Evolutionary conservation across 2,329 filamentous ascomycete species (phyloP).

Genomic region (Aureobasidium sp.): DNA sequence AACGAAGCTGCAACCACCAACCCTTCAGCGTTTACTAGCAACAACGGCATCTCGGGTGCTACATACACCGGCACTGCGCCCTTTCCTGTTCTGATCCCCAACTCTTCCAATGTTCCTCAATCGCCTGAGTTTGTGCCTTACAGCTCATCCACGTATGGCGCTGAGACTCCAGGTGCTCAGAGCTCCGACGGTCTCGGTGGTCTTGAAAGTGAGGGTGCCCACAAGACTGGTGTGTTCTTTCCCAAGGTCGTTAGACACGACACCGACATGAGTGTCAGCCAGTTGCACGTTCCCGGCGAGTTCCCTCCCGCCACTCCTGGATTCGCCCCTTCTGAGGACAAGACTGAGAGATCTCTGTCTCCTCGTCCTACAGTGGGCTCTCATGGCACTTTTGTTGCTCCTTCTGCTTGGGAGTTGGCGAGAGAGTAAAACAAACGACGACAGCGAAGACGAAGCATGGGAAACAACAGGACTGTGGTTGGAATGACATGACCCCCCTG

Average conservation of each 20-base stretch:
- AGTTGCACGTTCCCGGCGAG: constrained; percentile 61
- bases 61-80: constrained; percentile 1
- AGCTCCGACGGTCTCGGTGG: constrained; percentile 19
- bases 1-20: background rate
- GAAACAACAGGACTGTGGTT: background rate
- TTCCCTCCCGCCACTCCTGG: constrained; percentile 27
- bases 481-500: background rate
- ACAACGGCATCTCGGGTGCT: constrained; percentile 1
- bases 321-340: background rate
- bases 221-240: constrained; percentile 35
- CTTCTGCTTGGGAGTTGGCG: constrained; percentile 3
- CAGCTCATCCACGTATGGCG: background rate
- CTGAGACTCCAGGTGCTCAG: background rate
- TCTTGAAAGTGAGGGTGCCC: constrained; percentile 26
- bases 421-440: background rate
- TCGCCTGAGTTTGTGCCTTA: background rate
- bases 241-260: constrained; percentile 40
- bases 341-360: background rate
- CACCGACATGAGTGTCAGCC: constrained; percentile 46
- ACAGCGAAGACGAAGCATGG: background rate
- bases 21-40: background rate
- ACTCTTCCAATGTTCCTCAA: background rate
- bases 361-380: background rate
- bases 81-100: background rate
- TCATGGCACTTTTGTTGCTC: background rate